These are phyloP conservation scores for Claviceps humidiphila DNA, from an alignment of 2,329 filamentous ascomycete genomes.

Conservation along the genomic window DNA sequence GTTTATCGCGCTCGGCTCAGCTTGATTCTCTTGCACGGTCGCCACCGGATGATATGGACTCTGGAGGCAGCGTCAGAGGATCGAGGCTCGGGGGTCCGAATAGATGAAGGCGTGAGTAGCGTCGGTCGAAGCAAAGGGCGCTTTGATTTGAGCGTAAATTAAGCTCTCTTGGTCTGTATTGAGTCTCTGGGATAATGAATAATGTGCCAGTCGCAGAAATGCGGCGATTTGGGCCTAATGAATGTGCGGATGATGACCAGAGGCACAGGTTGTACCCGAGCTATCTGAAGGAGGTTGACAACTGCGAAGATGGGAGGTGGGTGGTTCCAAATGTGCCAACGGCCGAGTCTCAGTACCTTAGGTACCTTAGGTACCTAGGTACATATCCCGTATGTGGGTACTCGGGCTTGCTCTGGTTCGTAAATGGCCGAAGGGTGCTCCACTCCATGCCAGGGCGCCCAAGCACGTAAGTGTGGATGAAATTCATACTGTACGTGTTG, in stretches of 20 bases:
- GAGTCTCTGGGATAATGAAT: not conserved
- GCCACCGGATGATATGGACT: not conserved
- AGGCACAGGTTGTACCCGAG: not conserved
- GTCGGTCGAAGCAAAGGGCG: not conserved
- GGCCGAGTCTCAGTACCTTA: constrained; percentile 1
- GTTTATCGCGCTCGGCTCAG: not conserved
- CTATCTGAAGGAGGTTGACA: constrained; percentile 3
- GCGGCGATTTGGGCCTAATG: not conserved
- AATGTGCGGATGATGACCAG: not conserved
- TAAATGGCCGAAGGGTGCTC: constrained; percentile 7
- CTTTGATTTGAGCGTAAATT: not conserved
- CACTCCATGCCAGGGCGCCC: constrained; percentile 1
- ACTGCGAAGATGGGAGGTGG: constrained; percentile 2
- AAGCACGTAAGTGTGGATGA: not conserved
- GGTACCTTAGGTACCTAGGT: too few species aligned
- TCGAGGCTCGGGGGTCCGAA: not conserved
- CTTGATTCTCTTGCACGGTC: not conserved
- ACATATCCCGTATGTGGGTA: not conserved
- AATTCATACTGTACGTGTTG: not conserved
- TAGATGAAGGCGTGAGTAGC: not conserved
- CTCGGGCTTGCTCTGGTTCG: constrained; percentile 7
- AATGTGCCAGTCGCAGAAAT: not conserved
- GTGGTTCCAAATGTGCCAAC: constrained; percentile 4
- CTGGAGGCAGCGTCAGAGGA: not conserved
- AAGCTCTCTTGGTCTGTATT: not conserved